Percentiles rank a stretch among this genome's conserved stretches.
These are phyloP conservation scores for Cordyceps cateniannulata DNA, from an alignment of 2,329 filamentous ascomycete species.

Conservation along the genomic window DNA sequence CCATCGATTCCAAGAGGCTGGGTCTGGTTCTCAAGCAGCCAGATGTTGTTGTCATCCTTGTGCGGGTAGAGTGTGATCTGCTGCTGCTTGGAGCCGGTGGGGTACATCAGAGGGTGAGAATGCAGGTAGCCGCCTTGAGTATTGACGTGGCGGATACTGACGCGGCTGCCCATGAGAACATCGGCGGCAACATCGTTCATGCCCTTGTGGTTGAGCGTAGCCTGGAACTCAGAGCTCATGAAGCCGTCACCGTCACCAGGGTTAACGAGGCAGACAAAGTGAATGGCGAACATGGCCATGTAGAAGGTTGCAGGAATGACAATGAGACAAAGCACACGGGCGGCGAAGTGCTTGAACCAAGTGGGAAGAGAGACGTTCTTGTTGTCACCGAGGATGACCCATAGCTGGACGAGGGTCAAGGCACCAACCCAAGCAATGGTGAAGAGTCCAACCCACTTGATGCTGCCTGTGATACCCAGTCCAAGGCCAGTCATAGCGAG, in stretches of 20 bases:
- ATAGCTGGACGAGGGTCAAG: constrained; percentile 86
- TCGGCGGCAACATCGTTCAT: constrained; percentile 96
- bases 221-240: constrained; percentile 99
- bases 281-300: constrained; percentile 93
- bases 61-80: constrained; percentile 97
- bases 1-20: constrained; percentile 75
- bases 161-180: constrained; percentile 79
- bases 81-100: constrained; percentile 94
- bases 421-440: constrained; percentile 96
- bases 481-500: constrained; percentile 78
- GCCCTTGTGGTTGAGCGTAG: constrained; percentile 89
- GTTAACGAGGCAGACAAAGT: constrained; percentile 89
- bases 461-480: constrained; percentile 83
- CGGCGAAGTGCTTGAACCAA: constrained; percentile 91
- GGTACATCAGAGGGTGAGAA: constrained; percentile 96
- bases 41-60: constrained; percentile 98
- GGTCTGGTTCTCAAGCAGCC: constrained; percentile 91
- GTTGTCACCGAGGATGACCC: constrained; percentile 86
- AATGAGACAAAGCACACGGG: constrained; percentile 84
- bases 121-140: constrained; percentile 97
- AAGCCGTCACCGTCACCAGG: constrained; percentile 97
- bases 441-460: constrained; percentile 98
- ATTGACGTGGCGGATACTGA: constrained; percentile 87
- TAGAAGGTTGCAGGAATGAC: constrained; percentile 86
- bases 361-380: constrained; percentile 78